Evolutionary conservation across 768 basidiomycete genomes (phyloP), one percentile per base, ranked within the genome.

Genomic region (Suillus alpinus): DNA sequence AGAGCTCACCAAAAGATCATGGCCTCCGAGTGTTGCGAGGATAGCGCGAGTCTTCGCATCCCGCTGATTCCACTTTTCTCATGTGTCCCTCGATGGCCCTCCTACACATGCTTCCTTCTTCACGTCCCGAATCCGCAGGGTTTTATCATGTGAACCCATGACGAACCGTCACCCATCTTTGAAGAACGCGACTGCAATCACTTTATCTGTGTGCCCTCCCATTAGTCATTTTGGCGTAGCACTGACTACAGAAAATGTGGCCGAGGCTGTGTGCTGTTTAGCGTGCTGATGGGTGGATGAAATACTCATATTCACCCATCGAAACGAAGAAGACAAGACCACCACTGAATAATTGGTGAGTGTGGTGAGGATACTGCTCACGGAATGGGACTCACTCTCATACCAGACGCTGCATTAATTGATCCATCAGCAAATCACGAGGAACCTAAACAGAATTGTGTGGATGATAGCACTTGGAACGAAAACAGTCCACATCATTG

Each of bases 321-420:
- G 60, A 58, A 39, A 61, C 44, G 32, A 61, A 50, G 57, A 59
- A 61, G 18, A 61, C 56, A 29, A 61, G 56, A 2, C 57, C 47
- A 20, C 60, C 60, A 18, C 60, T 61, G 16, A 13, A 29, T 14
- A 14, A 43, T n/a, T 6, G 18, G 14, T 47, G 20, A 41, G 12
- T 18, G 3, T 56, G 32, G 8, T 6, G 23, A 37, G 13, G 14
- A 26, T 31, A 14, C 23, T 20, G 0, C 18, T 37, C 13, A 59
- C 13, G 18, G 10, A 34, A 34, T 20, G 6, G 16, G 4, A 58
- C 60, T 61, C 56, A 61, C 60, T 61, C 60, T 18, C 56, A 44
- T 12, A 51, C 6, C 3, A 61, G 20, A 37, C 60, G 43, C 37
- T 1, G 44, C 60, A 61, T 39, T 10, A 61, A 50, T n/a, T 34